phyloP scores from a whole-genome alignment of 1,139 yeast species.

The Yamadazyma blattariae region DNA sequence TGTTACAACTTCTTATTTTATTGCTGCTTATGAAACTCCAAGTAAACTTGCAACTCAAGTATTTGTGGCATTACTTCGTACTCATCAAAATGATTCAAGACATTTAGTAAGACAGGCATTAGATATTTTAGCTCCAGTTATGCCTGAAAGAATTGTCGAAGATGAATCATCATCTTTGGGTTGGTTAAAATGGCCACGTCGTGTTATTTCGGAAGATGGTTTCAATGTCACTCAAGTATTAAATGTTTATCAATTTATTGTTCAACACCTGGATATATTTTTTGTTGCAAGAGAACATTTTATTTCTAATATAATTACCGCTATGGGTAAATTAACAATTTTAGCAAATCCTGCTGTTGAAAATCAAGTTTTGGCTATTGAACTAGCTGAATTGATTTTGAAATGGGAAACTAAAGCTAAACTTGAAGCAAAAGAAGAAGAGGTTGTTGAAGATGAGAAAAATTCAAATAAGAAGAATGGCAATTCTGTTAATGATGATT shows the following conservation, averaged over 20 bases:
- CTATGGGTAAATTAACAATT: conserved; percentile 89
- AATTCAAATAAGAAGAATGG: conserved; percentile 6
- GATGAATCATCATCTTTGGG: conserved; percentile 58
- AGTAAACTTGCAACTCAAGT: conserved; percentile 87
- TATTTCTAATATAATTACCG: conserved; percentile 85
- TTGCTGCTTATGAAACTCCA: conserved; percentile 87
- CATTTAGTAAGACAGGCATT: conserved; percentile 83
- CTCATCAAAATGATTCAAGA: conserved; percentile 85
- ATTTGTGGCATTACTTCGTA: conserved; percentile 81
- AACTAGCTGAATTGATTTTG: conserved; percentile 78
- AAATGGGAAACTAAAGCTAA: conserved; percentile 74
- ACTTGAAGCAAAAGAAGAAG: conserved; percentile 8
- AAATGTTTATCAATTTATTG: conserved; percentile 87
- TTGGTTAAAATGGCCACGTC: conserved; percentile 96
- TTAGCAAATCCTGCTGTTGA: conserved; percentile 79
- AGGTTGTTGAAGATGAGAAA: conserved; percentile 16
- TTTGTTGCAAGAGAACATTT: conserved; percentile 87
- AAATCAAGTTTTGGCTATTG: conserved; percentile 83
- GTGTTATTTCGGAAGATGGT: conserved; percentile 89
- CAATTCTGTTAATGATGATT: conserved; percentile 21
- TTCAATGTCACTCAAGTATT: conserved; percentile 79
- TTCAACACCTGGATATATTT: conserved; percentile 81
- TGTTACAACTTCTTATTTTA: conserved; percentile 82
- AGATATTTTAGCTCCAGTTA: conserved; percentile 85
- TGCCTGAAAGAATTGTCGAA: conserved; percentile 65